These are phyloP conservation scores for Silene uniflora DNA, from an alignment of 148 eudicot species.

Conservation along the genomic window DNA sequence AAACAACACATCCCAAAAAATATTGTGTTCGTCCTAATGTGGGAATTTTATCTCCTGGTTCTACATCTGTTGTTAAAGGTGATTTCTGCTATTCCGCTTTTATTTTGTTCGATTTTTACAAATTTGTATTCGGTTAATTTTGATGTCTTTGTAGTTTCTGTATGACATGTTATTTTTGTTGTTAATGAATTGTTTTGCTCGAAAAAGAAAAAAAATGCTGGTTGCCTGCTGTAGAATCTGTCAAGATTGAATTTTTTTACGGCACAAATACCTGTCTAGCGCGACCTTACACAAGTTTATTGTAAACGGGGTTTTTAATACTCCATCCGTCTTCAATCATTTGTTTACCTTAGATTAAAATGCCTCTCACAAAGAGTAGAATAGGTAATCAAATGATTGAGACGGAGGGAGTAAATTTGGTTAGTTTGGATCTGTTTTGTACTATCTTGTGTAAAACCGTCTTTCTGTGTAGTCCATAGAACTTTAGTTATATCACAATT, in stretches of 20 bases:
- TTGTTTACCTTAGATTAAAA: too few relatives aligned
- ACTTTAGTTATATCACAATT: background rate
- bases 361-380: too few relatives aligned
- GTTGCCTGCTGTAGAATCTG: background rate
- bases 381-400: too few relatives aligned
- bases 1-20: constrained; percentile 85
- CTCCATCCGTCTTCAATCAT: too few relatives aligned
- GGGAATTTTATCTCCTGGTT: constrained; percentile 61
- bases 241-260: background rate
- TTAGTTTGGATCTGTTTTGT: too few relatives aligned
- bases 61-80: constrained; percentile 71
- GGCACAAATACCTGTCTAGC: too few relatives aligned
- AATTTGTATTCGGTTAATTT: background rate
- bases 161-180: background rate
- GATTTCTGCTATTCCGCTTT: background rate
- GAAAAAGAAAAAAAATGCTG: background rate
- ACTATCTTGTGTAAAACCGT: too few relatives aligned
- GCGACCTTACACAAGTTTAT: too few relatives aligned
- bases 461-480: too few relatives aligned
- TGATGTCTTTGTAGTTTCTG: too few relatives aligned
- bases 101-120: background rate
- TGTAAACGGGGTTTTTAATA: background rate
- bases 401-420: too few relatives aligned
- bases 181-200: background rate
- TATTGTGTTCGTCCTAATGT: constrained; percentile 82